phyloP scores from a whole-genome alignment of 2,329 filamentous ascomycete species.

The Fusarium sp. region DNA sequence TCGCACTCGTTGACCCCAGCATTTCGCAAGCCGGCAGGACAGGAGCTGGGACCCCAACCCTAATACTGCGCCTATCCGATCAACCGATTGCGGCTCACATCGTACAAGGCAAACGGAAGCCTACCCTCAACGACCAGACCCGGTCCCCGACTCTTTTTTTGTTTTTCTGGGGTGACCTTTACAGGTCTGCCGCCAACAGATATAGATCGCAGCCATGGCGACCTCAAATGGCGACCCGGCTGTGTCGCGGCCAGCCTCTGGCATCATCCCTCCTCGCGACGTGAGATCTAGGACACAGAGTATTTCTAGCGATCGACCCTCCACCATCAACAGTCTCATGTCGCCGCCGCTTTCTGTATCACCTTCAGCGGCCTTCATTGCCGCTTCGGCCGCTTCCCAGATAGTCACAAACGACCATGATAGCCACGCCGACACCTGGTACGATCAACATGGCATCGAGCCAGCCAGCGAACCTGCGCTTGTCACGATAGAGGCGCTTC shows the following conservation, averaged over 20 bases:
- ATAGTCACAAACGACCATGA: conserved; percentile 92
- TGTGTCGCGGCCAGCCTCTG: conserved; percentile 53
- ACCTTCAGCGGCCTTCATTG: conserved; percentile 88
- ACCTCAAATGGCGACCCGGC: conserved; percentile 44
- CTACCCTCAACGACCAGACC: conserved; percentile 30
- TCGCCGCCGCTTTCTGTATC: conserved; percentile 76
- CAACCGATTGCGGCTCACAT: conserved; percentile 33
- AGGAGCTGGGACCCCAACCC: conserved; percentile 30
- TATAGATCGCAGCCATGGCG: conserved; percentile 47
- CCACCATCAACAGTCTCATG: conserved; percentile 69
- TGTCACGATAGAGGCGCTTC: conserved; percentile 79
- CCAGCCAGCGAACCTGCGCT: conserved; percentile 75
- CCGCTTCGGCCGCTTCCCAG: conserved; percentile 86
- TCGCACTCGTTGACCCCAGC: conserved; percentile 19
- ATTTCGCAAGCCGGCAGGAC: conserved; percentile 27
- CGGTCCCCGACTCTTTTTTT: conserved; percentile 22
- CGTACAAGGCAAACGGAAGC: conserved; percentile 37
- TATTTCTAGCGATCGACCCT: conserved; percentile 78
- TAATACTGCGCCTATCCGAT: conserved; percentile 35
- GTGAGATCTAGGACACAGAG: conserved; percentile 68
- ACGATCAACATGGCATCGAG: conserved; percentile 75
- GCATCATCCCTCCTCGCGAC: conserved; percentile 51
- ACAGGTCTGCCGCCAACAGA: conserved; percentile 40
- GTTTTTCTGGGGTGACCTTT: conserved; percentile 35
- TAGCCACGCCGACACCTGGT: conserved; percentile 75